Conservation (phyloP, 2,329 filamentous ascomycete genomes). For the Chlorencoelia australis region DNA sequence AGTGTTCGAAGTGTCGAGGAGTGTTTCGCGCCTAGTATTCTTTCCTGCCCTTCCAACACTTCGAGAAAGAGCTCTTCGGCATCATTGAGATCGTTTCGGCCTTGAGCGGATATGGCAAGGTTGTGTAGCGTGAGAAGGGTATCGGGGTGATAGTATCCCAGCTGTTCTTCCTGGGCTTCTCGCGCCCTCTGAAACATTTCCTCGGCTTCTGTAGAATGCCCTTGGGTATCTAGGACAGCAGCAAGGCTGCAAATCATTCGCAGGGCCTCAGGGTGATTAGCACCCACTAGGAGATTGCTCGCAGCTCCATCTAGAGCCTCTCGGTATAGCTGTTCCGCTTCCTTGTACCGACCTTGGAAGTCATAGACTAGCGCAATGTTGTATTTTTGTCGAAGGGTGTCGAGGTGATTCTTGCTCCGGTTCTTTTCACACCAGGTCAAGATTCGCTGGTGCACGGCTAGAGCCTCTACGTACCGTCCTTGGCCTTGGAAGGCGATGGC, state of each 20-base stretch:
- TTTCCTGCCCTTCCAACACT: not conserved
- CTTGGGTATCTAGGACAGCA: not conserved
- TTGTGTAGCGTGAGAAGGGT: not conserved
- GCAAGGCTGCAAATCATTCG: not conserved
- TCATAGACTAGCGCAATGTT: not conserved
- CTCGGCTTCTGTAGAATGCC: not conserved
- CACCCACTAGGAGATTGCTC: not conserved
- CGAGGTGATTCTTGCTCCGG: too few species aligned
- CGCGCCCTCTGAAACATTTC: not conserved
- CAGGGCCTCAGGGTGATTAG: not conserved
- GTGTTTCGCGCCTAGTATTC: not conserved
- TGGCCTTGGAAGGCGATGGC: too few species aligned
- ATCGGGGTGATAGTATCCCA: not conserved
- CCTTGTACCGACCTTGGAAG: constrained; percentile 4
- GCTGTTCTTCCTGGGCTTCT: not conserved
- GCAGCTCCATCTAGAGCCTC: not conserved
- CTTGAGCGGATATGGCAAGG: too few species aligned
- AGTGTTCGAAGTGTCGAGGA: not conserved
- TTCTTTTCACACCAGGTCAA: too few species aligned
- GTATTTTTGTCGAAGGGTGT: not conserved
- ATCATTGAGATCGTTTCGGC: constrained; percentile 1
- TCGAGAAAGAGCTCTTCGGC: constrained; percentile 1
- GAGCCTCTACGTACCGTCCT: too few species aligned
- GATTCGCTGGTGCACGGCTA: too few species aligned
- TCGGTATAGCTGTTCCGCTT: constrained; percentile 3